phyloP scores from a whole-genome alignment of 768 basidiomycete genomes.

The Boletus speciosus region DNA sequence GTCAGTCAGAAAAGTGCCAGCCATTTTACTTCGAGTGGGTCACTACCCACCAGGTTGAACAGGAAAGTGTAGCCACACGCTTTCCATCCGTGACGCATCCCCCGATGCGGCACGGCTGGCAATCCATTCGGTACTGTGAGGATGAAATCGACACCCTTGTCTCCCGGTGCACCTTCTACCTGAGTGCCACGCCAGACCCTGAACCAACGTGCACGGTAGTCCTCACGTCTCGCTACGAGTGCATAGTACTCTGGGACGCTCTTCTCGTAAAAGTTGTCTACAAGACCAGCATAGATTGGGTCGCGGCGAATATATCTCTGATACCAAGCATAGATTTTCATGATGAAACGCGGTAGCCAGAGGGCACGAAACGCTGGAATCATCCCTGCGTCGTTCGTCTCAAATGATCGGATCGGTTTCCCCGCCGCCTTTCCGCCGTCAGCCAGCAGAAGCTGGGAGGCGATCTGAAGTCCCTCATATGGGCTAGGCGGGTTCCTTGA shows the following conservation, averaged over 20 bases:
- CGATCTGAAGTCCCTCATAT: conserved; percentile 50
- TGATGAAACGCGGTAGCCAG: conserved; percentile 45
- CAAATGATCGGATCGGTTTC: conserved; percentile 36
- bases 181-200: conserved; percentile 29
- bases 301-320: conserved; percentile 51
- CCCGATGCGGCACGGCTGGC: conserved; percentile 54
- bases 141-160: conserved; percentile 57
- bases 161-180: conserved; percentile 24
- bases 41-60: conserved; percentile 56
- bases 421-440: conserved; percentile 44
- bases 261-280: conserved; percentile 49
- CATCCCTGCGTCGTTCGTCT: conserved; percentile 50
- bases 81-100: conserved; percentile 52
- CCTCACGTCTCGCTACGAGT: conserved; percentile 44
- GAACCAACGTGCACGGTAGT: conserved; percentile 41
- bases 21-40: background rate
- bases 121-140: conserved; percentile 60
- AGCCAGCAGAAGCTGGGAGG: conserved; percentile 49
- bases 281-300: conserved; percentile 49
- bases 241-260: conserved; percentile 48
- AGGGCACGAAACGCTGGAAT: conserved; percentile 37
- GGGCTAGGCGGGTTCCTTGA: conserved; percentile 40
- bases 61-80: conserved; percentile 63
- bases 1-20: background rate
- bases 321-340: conserved; percentile 48